Percentiles rank a stretch among this genome's conserved stretches.
Evolutionary conservation across 345 rosid genomes (phyloP).

Genomic region (Hypericum androsaemum): DNA sequence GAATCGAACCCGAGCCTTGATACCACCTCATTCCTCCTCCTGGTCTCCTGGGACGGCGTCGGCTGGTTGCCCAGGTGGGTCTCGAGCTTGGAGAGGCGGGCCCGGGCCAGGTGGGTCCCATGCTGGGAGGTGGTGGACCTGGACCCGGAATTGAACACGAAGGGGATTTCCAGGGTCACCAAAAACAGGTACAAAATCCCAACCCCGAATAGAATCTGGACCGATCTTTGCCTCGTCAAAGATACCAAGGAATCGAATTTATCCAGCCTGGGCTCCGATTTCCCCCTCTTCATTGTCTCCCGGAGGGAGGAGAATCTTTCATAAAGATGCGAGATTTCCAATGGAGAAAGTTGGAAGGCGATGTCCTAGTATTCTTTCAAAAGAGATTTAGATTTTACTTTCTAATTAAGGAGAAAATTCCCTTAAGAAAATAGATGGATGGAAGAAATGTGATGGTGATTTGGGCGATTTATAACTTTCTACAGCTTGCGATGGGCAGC

Average conservation of each 20-base stretch:
- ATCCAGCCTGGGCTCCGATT: conserved; percentile 29
- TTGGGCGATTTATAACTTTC: too few relatives aligned
- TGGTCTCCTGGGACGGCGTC: too few relatives aligned
- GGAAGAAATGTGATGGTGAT: too few relatives aligned
- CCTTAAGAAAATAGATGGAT: too few relatives aligned
- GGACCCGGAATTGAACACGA: conserved; percentile 49
- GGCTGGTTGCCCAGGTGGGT: conserved; percentile 8
- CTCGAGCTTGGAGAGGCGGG: conserved; percentile 39
- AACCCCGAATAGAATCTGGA: conserved; percentile 48
- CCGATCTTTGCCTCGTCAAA: conserved; percentile 52
- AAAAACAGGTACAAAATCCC: conserved; percentile 48
- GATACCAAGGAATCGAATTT: conserved; percentile 35
- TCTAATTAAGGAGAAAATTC: too few relatives aligned
- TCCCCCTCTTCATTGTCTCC: conserved; percentile 46
- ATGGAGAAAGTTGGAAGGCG: too few relatives aligned
- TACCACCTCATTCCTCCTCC: conserved; percentile 18
- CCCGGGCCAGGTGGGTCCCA: conserved; percentile 19
- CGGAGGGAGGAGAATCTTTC: too few relatives aligned
- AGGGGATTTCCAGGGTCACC: conserved; percentile 72
- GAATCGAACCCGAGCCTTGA: conserved; percentile 53
- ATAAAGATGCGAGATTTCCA: too few relatives aligned
- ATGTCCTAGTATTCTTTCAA: too few relatives aligned
- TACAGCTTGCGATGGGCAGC: too few relatives aligned
- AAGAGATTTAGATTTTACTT: too few relatives aligned
- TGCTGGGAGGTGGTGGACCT: conserved; percentile 29